Percentiles rank a stretch among this genome's conserved stretches.
Evolutionary conservation across 129 eudicot species (phyloP).

Genomic region (Pseudognaphalium luteoalbum): DNA sequence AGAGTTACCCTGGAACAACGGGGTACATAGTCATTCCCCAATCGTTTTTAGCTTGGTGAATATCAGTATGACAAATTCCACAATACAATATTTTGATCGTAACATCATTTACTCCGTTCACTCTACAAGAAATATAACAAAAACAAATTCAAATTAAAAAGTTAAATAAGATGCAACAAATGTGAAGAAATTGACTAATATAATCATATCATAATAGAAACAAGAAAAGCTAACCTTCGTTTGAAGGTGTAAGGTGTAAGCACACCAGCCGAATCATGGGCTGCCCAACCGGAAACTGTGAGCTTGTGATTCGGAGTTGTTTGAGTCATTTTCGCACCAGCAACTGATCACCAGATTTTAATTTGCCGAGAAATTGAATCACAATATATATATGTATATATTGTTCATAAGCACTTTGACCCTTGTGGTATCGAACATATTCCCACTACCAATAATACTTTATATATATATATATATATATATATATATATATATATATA

Average conservation of each 20-base stretch:
- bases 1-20: conserved; percentile 80
- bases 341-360: neutral
- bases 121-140: conserved; percentile 35
- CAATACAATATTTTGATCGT: conserved; percentile 79
- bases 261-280: conserved; percentile 71
- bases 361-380: neutral
- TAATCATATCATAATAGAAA: neutral
- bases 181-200: neutral
- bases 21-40: conserved; percentile 96
- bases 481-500: too few species aligned
- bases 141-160: neutral
- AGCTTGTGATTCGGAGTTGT: conserved; percentile 90
- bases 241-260: conserved; percentile 58
- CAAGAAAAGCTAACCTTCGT: neutral
- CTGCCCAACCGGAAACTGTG: conserved; percentile 91
- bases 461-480: too few species aligned
- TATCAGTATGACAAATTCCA: conserved; percentile 87
- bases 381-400: neutral
- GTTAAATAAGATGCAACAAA: neutral
- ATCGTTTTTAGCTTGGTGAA: conserved; percentile 60
- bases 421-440: too few species aligned
- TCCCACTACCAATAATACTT: neutral
- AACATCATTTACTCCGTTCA: conserved; percentile 76
- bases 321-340: conserved; percentile 52
- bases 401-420: neutral